Evolutionary conservation across 2,329 filamentous ascomycete genomes (phyloP).

Genomic region (Trichoderma lentiforme): DNA sequence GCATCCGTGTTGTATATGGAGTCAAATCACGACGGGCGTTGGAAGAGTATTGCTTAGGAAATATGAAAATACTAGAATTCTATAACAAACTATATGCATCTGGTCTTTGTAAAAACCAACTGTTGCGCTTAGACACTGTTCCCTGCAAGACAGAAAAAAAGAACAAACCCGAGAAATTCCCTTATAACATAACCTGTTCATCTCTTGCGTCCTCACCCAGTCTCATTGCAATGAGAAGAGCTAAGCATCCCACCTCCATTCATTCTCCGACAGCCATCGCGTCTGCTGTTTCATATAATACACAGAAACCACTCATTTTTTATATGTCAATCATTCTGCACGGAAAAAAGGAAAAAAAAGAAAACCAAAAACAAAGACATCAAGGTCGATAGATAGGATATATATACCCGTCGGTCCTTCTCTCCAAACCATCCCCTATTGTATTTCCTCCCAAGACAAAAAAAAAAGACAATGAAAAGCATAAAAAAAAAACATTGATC

Average conservation of each 20-base stretch:
- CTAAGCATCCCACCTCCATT: background rate
- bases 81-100: background rate
- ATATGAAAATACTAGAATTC: background rate
- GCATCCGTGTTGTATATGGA: constrained; percentile 2
- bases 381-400: constrained; percentile 1
- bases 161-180: background rate
- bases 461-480: background rate
- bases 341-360: background rate
- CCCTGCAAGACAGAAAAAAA: background rate
- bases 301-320: background rate
- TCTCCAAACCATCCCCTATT: background rate
- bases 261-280: background rate
- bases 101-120: background rate
- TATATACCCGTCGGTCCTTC: background rate
- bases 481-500: constrained; percentile 15
- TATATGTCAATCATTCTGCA: background rate
- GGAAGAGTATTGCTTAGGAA: background rate
- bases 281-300: background rate
- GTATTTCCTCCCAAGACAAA: constrained; percentile 18
- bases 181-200: background rate
- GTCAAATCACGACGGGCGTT: background rate
- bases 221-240: background rate
- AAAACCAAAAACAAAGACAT: background rate
- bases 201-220: background rate
- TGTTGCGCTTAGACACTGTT: background rate